Evolutionary conservation across 208 protist genomes (phyloP).

Genomic region (Tritrichomonas foetus): DNA sequence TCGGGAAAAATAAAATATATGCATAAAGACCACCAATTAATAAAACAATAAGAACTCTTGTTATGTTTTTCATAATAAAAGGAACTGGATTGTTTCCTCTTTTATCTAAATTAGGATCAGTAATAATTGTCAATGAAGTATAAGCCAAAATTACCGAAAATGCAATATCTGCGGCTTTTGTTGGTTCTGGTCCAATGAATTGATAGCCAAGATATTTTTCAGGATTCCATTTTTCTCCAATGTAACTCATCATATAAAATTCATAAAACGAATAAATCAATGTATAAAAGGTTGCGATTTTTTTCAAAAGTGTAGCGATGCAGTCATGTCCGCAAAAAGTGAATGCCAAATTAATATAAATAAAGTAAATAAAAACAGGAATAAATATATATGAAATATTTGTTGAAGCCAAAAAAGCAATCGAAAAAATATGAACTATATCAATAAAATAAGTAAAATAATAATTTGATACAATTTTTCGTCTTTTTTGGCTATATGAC

Average conservation of each 20-base stretch:
- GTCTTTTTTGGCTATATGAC: not conserved
- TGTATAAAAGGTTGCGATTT: not conserved
- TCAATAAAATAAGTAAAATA: not conserved
- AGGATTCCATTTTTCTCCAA: not conserved
- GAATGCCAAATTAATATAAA: not conserved
- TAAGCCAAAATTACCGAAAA: not conserved
- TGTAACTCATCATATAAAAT: not conserved
- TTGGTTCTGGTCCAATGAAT: not conserved
- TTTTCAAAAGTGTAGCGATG: not conserved
- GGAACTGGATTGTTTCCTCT: not conserved
- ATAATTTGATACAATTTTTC: not conserved
- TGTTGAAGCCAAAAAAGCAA: not conserved
- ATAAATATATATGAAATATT: not conserved
- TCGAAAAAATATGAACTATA: not conserved
- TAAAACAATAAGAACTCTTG: not conserved
- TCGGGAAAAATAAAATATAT: not conserved
- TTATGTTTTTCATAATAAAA: not conserved
- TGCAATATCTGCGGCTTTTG: not conserved
- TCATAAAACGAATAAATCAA: not conserved
- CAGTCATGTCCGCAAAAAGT: not conserved
- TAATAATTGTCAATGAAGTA: too few relatives aligned
- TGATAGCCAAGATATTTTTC: not conserved
- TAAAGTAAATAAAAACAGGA: not conserved
- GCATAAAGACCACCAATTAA: not conserved
- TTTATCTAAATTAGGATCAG: not conserved